Percentiles rank a stretch among this genome's conserved stretches.
Conservation (phyloP, 805 yeast genomes). For the Limtongia smithiae region DNA sequence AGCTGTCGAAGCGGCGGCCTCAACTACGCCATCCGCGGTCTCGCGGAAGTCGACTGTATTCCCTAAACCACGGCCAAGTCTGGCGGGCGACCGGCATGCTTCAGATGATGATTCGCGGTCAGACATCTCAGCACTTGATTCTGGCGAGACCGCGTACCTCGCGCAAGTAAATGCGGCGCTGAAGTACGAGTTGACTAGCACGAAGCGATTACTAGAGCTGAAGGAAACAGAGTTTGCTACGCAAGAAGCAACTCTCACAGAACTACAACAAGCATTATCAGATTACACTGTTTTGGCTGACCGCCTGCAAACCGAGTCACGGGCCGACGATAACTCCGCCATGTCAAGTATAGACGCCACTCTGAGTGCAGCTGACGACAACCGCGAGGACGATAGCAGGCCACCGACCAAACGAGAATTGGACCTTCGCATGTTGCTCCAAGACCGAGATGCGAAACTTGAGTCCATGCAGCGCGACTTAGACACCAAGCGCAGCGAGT, state of each 20-base stretch:
- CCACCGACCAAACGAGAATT: slow-evolving; percentile 26
- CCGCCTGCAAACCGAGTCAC: not conserved
- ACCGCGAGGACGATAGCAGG: slow-evolving; percentile 20
- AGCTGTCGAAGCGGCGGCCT: too few relatives aligned
- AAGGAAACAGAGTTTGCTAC: slow-evolving; percentile 41
- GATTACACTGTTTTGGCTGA: slow-evolving; percentile 11
- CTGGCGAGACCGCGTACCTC: not conserved
- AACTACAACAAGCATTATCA: slow-evolving; percentile 32
- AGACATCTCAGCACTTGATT: not conserved
- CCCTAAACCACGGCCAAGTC: not conserved
- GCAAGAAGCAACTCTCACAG: slow-evolving; percentile 47
- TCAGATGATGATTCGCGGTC: slow-evolving; percentile 3
- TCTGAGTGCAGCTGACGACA: slow-evolving; percentile 35
- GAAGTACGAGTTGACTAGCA: slow-evolving; percentile 30
- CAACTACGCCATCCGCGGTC: too few relatives aligned
- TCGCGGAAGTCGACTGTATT: not conserved
- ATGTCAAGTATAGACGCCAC: not conserved
- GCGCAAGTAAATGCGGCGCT: slow-evolving; percentile 21
- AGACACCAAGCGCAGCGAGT: slow-evolving; percentile 36
- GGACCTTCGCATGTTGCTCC: slow-evolving; percentile 32
- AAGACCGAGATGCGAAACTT: slow-evolving; percentile 34
- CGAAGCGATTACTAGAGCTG: slow-evolving; percentile 24
- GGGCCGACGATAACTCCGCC: slow-evolving; percentile 12
- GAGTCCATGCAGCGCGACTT: slow-evolving; percentile 31
- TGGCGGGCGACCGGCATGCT: not conserved